A percentile compares a stretch with the other conserved stretches of the same genome.
Conservation (phyloP, 2,329 filamentous ascomycete species). For the Arthroderma uncinatum region DNA sequence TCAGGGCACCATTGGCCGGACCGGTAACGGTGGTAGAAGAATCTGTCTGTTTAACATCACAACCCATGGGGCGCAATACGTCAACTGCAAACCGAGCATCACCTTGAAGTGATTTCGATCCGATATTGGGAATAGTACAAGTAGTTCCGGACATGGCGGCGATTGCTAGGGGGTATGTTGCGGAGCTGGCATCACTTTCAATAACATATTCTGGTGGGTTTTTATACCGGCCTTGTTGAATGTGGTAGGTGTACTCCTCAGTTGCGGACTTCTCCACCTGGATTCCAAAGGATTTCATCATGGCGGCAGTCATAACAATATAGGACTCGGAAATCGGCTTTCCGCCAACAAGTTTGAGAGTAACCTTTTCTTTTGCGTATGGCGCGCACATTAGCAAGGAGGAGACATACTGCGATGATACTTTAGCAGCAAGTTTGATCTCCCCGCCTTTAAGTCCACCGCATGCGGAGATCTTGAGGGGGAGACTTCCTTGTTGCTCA, state of each 20-base stretch:
- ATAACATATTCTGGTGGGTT: slow-evolving; percentile 81
- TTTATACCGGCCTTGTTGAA: slow-evolving; percentile 70
- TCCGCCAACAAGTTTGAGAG: slow-evolving; percentile 79
- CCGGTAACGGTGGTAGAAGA: slow-evolving; percentile 88
- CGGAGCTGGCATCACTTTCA: slow-evolving; percentile 95
- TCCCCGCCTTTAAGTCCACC: slow-evolving; percentile 74
- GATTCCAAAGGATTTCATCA: slow-evolving; percentile 92
- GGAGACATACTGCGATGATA: slow-evolving; percentile 98
- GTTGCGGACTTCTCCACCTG: slow-evolving; percentile 62
- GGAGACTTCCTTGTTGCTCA: slow-evolving; percentile 71
- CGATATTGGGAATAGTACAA: slow-evolving; percentile 94
- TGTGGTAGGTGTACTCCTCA: slow-evolving; percentile 85
- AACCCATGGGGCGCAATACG: slow-evolving; percentile 86
- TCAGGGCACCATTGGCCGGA: slow-evolving; percentile 61
- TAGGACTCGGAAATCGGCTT: slow-evolving; percentile 96
- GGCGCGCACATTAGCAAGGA: slow-evolving; percentile 94
- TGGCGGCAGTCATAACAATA: slow-evolving; percentile 96
- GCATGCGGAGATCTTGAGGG: slow-evolving; percentile 69
- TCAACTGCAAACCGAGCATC: slow-evolving; percentile 91
- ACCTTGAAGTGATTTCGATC: slow-evolving; percentile 80
- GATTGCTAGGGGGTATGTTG: slow-evolving; percentile 87
- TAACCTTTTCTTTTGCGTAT: slow-evolving; percentile 90
- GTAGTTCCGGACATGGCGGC: slow-evolving; percentile 93
- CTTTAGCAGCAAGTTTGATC: slow-evolving; percentile 85
- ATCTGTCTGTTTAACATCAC: slow-evolving; percentile 70